Percentiles rank a stretch among this genome's conserved stretches.
Evolutionary conservation across 257 asterid genomes (phyloP).

Genomic region (Plantago elongata): DNA sequence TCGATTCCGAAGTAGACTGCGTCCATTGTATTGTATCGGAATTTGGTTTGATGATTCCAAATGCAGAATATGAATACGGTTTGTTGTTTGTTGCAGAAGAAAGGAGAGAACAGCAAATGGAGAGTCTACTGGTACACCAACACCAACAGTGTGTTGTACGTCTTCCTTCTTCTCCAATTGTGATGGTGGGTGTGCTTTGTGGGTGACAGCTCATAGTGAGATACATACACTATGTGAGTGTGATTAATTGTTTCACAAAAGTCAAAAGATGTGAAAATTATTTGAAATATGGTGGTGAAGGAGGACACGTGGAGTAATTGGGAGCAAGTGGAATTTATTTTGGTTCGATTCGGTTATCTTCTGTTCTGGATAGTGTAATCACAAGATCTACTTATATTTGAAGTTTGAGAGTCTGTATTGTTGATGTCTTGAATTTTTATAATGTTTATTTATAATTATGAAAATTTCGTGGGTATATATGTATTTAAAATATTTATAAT

Average conservation of each 20-base stretch:
- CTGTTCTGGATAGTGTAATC: too few relatives aligned
- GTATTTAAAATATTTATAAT: too few relatives aligned
- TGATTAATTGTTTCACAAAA: neutral
- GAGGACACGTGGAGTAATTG: constrained; percentile 47
- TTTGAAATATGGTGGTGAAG: constrained; percentile 17
- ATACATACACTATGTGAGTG: neutral
- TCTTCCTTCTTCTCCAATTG: neutral
- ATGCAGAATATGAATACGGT: constrained; percentile 1
- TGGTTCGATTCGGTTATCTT: too few relatives aligned
- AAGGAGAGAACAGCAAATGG: too few relatives aligned
- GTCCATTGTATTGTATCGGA: constrained; percentile 71
- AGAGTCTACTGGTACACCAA: too few relatives aligned
- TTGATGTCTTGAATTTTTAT: too few relatives aligned
- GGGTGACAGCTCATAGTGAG: constrained; percentile 10
- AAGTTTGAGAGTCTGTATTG: too few relatives aligned
- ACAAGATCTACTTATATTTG: too few relatives aligned
- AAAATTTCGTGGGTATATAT: too few relatives aligned
- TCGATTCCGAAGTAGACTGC: constrained; percentile 75
- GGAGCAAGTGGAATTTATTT: constrained; percentile 24
- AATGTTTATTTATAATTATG: too few relatives aligned
- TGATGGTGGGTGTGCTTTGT: constrained; percentile 12
- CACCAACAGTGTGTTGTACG: too few relatives aligned
- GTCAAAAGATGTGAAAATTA: too few relatives aligned
- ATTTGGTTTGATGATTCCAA: constrained; percentile 8
- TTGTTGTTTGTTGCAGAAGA: neutral